These are phyloP conservation scores for Yamadazyma spencermartinsiae DNA, from an alignment of 1,139 yeast genomes.

Conservation along the genomic window DNA sequence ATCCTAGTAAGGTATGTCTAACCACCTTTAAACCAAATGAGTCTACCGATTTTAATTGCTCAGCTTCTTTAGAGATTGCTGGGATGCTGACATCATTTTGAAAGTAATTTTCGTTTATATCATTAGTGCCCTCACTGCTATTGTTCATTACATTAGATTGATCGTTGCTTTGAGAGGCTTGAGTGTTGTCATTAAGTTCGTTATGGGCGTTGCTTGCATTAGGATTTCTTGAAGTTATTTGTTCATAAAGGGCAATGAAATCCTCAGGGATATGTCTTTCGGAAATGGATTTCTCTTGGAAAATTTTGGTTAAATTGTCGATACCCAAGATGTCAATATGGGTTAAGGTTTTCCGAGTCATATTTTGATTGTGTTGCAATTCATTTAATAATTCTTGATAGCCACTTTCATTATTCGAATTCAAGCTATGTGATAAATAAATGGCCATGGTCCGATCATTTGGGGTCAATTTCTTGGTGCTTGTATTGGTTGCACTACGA, in stretches of 20 bases:
- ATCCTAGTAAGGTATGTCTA: conserved; percentile 74
- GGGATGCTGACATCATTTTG: conserved; percentile 25
- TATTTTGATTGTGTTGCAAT: conserved; percentile 10
- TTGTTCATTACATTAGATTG: conserved; percentile 8
- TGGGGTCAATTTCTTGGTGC: conserved; percentile 31
- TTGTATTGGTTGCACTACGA: conserved; percentile 25
- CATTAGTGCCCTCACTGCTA: conserved; percentile 13
- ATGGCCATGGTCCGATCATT: conserved; percentile 53
- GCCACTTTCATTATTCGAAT: conserved; percentile 13
- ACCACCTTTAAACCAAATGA: conserved; percentile 81
- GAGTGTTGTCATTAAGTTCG: neutral
- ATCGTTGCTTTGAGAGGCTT: neutral
- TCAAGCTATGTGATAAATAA: conserved; percentile 28
- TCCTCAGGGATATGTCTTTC: conserved; percentile 37
- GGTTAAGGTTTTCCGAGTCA: conserved; percentile 41
- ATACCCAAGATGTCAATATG: conserved; percentile 72
- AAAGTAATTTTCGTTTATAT: conserved; percentile 31
- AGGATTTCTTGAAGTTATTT: conserved; percentile 18
- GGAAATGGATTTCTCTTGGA: conserved; percentile 25
- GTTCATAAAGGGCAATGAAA: conserved; percentile 30
- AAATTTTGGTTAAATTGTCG: conserved; percentile 51
- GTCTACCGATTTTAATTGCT: conserved; percentile 64
- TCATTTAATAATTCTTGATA: conserved; percentile 22
- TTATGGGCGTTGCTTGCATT: neutral
- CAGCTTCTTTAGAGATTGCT: conserved; percentile 52